phyloP scores from a whole-genome alignment of 225 moss, liverwort and hornwort species.

The Climacium dendroides region DNA sequence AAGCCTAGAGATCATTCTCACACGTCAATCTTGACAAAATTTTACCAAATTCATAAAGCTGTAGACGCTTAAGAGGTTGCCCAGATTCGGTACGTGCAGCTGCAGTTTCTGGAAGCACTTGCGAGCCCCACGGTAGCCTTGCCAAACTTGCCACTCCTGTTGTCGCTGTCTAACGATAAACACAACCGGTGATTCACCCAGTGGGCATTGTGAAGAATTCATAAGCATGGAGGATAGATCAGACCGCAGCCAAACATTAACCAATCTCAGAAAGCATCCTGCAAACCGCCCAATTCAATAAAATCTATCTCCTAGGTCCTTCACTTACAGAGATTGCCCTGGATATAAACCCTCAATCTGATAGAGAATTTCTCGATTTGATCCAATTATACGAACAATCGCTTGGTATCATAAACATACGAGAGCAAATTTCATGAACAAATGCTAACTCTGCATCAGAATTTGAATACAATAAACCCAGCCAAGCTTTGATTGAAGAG shows the following conservation, averaged over 20 bases:
- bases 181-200: background rate
- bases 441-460: background rate
- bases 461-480: background rate
- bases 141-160: slow-evolving; percentile 89
- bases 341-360: background rate
- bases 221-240: background rate
- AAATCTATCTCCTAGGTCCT: background rate
- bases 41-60: slow-evolving; percentile 87
- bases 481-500: background rate
- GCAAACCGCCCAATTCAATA: background rate
- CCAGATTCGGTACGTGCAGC: slow-evolving; percentile 37
- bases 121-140: slow-evolving; percentile 91
- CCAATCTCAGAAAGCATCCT: background rate
- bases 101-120: slow-evolving; percentile 61
- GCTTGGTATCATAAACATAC: background rate
- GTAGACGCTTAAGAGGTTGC: slow-evolving; percentile 63
- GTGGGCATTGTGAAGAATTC: background rate
- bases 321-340: background rate
- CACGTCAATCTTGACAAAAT: background rate
- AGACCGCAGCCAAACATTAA: background rate
- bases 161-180: slow-evolving; percentile 53
- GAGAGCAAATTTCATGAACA: background rate
- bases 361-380: background rate
- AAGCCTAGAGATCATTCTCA: background rate
- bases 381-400: background rate